Base-by-base conservation (phyloP, 148 eudicot genomes). In the Heliamphora exappendiculata region DNA sequence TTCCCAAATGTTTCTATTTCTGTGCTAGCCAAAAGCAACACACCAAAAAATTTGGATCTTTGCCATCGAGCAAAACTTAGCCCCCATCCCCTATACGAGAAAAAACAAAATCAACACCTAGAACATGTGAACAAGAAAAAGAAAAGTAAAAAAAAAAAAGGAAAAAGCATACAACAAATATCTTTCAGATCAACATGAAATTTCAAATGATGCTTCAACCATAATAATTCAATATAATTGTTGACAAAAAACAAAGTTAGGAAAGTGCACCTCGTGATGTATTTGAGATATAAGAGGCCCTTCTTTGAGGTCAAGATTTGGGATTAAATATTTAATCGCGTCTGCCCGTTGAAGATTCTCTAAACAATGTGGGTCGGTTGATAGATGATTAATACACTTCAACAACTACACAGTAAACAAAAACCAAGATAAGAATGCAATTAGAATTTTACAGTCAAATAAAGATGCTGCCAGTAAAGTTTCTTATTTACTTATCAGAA, bases 261-360 rank as follows among this genome's bases (percentile, higher is more conserved):
- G 28, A 72, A 37, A 19, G 76, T 36, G 77, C 67, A 93, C 98
- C 98, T 93, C 94, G 55, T 93, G 84, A 85, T 91, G 97, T 76
- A 95, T 89, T 81, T 91, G 97, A 41, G 94, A 91, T 65, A 91
- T 87, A 78, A 95, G 97, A 82, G 93, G 89, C 76, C 97, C 99
- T 70, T 95, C 99, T 84, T 88, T 95, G 82, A 93, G 91, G 81
- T 95, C 97, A 86, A 95, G 93, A 81, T 93, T 95, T 59, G 97
- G 99, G 65, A 95, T 95, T 82, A 95, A 89, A 86, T 89, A 88
- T 78, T 89, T 89, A 66, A 95, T 92, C 10, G 97, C 96, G 82
- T 95, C 97, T 80, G 99, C 97, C 73, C 99, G 87, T 86, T 95
- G 99, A 84, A 95, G 99, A 87, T 93, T 88, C 82, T 95, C 99